These are phyloP conservation scores for Verticillium tricorpus DNA, from an alignment of 2,329 filamentous ascomycete genomes.

Conservation along the genomic window DNA sequence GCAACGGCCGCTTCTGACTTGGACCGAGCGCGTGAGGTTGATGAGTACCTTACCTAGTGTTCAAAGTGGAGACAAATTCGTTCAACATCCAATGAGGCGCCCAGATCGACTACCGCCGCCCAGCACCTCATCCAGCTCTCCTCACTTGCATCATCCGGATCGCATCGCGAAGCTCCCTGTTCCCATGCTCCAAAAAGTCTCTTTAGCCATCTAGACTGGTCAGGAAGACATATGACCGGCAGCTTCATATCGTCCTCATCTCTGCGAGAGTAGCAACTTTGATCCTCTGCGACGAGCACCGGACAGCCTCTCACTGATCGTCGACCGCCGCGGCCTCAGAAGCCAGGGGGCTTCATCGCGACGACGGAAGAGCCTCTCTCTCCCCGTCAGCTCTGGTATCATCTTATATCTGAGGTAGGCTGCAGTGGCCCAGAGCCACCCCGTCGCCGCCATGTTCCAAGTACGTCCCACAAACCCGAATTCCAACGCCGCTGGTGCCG, in stretches of 20 bases:
- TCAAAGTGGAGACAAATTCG: not conserved
- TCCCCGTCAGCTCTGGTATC: too few species aligned
- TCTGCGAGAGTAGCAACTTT: not conserved
- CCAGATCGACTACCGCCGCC: not conserved
- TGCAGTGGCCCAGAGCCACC: constrained; percentile 20
- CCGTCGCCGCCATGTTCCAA: constrained; percentile 26
- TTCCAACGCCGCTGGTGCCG: too few species aligned
- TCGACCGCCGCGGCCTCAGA: too few species aligned
- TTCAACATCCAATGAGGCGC: not conserved
- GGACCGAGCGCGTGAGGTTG: not conserved
- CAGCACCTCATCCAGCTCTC: not conserved
- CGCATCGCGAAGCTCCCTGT: not conserved
- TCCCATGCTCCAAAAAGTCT: not conserved
- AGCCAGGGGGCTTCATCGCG: too few species aligned
- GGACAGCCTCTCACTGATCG: too few species aligned
- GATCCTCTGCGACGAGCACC: too few species aligned
- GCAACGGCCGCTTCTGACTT: not conserved
- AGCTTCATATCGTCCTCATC: not conserved
- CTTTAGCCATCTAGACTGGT: not conserved
- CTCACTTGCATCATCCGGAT: not conserved
- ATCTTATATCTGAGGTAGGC: not conserved
- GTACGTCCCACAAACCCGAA: constrained; percentile 6
- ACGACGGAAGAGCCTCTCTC: too few species aligned
- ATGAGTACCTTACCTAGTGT: too few species aligned
- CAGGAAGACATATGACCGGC: too few species aligned